These are phyloP conservation scores for Castanea crenata DNA, from an alignment of 306 rosid genomes.

Conservation along the genomic window DNA sequence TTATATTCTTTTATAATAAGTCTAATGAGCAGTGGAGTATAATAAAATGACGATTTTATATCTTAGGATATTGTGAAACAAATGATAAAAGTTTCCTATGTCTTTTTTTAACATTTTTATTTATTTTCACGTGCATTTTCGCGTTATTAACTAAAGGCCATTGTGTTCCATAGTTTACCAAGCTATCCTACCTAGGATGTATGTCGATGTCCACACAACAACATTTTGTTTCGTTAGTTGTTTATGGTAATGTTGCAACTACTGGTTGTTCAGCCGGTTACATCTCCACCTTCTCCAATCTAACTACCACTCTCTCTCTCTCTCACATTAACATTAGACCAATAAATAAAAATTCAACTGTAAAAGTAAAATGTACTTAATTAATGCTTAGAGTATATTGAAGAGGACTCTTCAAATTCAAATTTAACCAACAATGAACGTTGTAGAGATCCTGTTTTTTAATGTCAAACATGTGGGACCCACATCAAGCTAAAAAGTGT, in stretches of 20 bases:
- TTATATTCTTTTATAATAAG: too few relatives aligned
- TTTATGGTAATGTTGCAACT: constrained; percentile 26
- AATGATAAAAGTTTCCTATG: too few relatives aligned
- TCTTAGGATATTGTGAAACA: too few relatives aligned
- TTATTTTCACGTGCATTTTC: too few relatives aligned
- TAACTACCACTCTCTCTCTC: constrained; percentile 3
- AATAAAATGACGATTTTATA: too few relatives aligned
- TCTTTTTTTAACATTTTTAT: too few relatives aligned
- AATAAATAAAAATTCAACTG: neutral
- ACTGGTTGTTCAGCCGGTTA: constrained; percentile 33
- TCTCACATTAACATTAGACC: neutral
- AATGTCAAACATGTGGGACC: constrained; percentile 30
- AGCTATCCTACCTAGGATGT: neutral
- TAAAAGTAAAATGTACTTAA: neutral
- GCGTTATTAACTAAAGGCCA: too few relatives aligned
- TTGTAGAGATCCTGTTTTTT: neutral
- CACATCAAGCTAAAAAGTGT: constrained; percentile 13
- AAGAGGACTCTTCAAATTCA: neutral
- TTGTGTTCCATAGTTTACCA: neutral
- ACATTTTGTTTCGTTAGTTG: constrained; percentile 13
- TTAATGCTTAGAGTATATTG: neutral
- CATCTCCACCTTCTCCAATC: constrained; percentile 23
- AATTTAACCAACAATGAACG: constrained; percentile 28
- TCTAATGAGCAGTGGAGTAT: too few relatives aligned
- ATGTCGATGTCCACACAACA: neutral